These are phyloP conservation scores for Sarocladium oryzae DNA, from an alignment of 2,329 filamentous ascomycete genomes.

Conservation along the genomic window DNA sequence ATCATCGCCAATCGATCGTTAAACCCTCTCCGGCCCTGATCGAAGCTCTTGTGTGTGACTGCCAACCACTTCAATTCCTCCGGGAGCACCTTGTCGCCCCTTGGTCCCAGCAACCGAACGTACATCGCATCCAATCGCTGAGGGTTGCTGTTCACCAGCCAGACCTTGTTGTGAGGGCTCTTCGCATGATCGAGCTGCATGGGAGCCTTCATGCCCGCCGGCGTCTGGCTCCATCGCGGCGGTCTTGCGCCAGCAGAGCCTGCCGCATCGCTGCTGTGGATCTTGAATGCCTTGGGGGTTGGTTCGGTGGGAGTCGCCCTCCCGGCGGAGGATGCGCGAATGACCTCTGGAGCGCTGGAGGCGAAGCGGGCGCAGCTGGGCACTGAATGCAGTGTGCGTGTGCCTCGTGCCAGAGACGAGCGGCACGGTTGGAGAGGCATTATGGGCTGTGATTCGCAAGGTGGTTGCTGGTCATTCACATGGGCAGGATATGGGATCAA, in stretches of 20 bases:
- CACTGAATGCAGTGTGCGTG: constrained; percentile 16
- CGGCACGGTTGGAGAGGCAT: constrained; percentile 30
- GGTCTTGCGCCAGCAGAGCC: background rate
- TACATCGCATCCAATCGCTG: constrained; percentile 72
- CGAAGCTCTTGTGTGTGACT: constrained; percentile 96
- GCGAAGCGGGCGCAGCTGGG: background rate
- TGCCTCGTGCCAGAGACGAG: constrained; percentile 20
- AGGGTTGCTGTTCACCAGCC: constrained; percentile 70
- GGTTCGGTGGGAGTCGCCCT: constrained; percentile 15
- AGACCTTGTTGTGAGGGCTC: constrained; percentile 47
- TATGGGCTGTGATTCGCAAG: constrained; percentile 8
- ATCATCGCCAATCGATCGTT: constrained; percentile 90
- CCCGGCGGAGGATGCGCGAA: constrained; percentile 25
- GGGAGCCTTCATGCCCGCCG: constrained; percentile 61
- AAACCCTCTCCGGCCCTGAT: constrained; percentile 88
- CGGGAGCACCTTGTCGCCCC: constrained; percentile 66
- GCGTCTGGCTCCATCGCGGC: constrained; percentile 67
- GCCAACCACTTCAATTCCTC: constrained; percentile 97
- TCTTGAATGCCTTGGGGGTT: constrained; percentile 21
- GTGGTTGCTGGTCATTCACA: background rate
- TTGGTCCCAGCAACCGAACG: constrained; percentile 64
- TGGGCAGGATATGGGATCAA: background rate
- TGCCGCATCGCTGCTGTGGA: constrained; percentile 8
- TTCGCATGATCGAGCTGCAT: constrained; percentile 55
- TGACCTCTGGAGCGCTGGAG: background rate